Base-by-base conservation (phyloP, 2,329 filamentous ascomycete genomes). In the Fusarium virguliforme region DNA sequence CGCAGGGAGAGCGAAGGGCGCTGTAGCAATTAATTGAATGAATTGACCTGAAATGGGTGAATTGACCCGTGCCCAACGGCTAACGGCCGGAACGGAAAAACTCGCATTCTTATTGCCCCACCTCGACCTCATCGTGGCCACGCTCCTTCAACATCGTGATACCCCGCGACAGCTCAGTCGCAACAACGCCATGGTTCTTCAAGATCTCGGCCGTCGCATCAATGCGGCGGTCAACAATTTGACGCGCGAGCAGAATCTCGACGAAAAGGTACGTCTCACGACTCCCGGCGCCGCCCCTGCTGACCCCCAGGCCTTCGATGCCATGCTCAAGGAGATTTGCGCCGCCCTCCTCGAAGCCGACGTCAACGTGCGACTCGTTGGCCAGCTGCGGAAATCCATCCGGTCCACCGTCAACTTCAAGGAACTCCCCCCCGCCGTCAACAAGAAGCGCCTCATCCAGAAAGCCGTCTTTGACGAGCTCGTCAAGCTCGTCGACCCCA, bases 251-350 rank as follows among this genome's bases (percentile, higher is more conserved):
- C 93, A 91, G 73, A 98, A 97, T 79, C 90, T 98, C 75, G 95
- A 98, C 80, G 96, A 99, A 85, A 98, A 98, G 91, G 94, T 92
- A 79, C 73, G 80, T 60, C 18, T 53, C 62, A 54, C 46, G 58
- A 40, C 43, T 18, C 24, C 40, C 5, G 18, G 3, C 37, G 65
- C 75, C 55, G 62, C 56, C 56, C 32, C 43, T 26, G 22, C 68
- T 71, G 59, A 74, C 64, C 50, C 3, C 41, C 67, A 96, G 94
- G 94, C 95, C 43, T 98, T 99, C 81, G 96, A 99, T 86, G 88
- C 89, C 77, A 99, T 99, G 96, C 89, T 99, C 81, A 98, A 98
- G 85, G 95, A 98, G 83, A 98, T 99, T 78, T 97, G 94, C 81
- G 90, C 95, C 73, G 96, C 96, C 68, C 92, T 99, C 22, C 90